phyloP scores from a whole-genome alignment of 176 grass and related monocot species.

The Oropetium thomaeum region DNA sequence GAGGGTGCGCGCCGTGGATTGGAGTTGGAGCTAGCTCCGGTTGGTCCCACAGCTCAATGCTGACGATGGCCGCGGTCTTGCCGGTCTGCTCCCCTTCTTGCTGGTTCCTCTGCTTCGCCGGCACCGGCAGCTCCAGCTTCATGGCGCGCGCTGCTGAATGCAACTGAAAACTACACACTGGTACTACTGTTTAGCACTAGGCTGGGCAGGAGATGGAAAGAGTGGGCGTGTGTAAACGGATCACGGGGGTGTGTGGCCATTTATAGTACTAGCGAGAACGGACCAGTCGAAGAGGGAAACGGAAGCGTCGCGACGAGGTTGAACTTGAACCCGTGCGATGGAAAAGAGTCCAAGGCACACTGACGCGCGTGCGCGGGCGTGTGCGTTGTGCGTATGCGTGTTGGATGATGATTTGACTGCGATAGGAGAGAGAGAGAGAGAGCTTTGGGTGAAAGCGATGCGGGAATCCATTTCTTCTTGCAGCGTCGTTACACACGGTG shows the following conservation, averaged over 20 bases:
- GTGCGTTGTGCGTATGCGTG: too few relatives aligned
- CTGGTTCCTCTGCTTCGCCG: conserved; percentile 49
- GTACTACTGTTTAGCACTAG: too few relatives aligned
- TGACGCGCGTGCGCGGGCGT: not conserved
- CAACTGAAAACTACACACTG: too few relatives aligned
- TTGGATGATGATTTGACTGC: conserved; percentile 6
- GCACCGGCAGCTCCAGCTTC: conserved; percentile 45
- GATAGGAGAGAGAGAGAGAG: too few relatives aligned
- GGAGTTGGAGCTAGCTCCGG: not conserved
- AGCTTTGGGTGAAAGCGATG: conserved; percentile 3
- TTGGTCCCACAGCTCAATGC: conserved; percentile 14
- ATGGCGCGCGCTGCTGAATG: conserved; percentile 13
- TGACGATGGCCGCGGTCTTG: not conserved
- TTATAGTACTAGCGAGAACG: conserved; percentile 27
- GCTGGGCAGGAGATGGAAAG: not conserved
- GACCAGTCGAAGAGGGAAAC: too few relatives aligned
- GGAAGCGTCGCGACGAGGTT: not conserved
- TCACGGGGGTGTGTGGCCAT: not conserved
- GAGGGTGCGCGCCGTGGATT: not conserved
- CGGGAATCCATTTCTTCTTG: not conserved
- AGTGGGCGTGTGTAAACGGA: not conserved
- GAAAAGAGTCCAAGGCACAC: too few relatives aligned
- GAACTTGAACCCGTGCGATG: not conserved
- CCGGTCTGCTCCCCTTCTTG: conserved; percentile 25
- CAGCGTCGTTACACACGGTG: not conserved